A percentile compares a stretch with the other conserved stretches of the same genome.
These are phyloP conservation scores for Lasiodiplodia citricola DNA, from an alignment of 2,329 filamentous ascomycete species.

Conservation along the genomic window DNA sequence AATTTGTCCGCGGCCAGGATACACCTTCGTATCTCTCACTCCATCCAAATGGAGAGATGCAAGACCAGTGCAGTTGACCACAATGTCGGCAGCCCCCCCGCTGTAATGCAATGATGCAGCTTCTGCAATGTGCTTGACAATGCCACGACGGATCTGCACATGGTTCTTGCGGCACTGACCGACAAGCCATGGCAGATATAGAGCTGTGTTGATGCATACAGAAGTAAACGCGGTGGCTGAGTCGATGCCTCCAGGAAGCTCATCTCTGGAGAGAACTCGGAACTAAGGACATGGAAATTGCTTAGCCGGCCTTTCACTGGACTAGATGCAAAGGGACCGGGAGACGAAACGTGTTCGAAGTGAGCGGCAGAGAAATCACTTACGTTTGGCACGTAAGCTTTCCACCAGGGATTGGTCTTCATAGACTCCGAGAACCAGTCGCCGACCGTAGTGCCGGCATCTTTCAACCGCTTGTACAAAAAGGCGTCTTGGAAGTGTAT, in stretches of 20 bases:
- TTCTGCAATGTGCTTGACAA: slow-evolving; percentile 70
- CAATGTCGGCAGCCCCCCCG: slow-evolving; percentile 65
- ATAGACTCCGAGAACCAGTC: slow-evolving; percentile 72
- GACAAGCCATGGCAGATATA: slow-evolving; percentile 86
- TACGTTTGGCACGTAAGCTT: slow-evolving; percentile 68
- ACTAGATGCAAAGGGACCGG: neutral
- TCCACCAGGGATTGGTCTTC: slow-evolving; percentile 74
- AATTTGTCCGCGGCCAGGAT: slow-evolving; percentile 81
- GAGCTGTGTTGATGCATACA: slow-evolving; percentile 86
- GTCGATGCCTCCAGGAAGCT: slow-evolving; percentile 67
- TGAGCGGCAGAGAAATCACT: slow-evolving; percentile 40
- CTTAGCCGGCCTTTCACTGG: neutral
- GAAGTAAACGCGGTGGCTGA: slow-evolving; percentile 79
- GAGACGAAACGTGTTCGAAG: neutral
- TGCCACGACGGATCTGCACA: slow-evolving; percentile 59
- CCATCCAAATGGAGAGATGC: slow-evolving; percentile 77
- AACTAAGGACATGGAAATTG: slow-evolving; percentile 54
- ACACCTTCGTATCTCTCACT: slow-evolving; percentile 74
- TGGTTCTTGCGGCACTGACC: slow-evolving; percentile 79
- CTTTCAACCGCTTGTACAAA: slow-evolving; percentile 68
- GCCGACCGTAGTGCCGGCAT: slow-evolving; percentile 59
- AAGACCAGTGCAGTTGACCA: slow-evolving; percentile 87
- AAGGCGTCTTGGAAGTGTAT: slow-evolving; percentile 74
- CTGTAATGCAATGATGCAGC: slow-evolving; percentile 66
- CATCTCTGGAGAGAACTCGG: slow-evolving; percentile 61